Percentiles rank a stretch among this genome's conserved stretches.
Conservation (phyloP, 208 protist species). For the Acanthamoeba healyi region DNA sequence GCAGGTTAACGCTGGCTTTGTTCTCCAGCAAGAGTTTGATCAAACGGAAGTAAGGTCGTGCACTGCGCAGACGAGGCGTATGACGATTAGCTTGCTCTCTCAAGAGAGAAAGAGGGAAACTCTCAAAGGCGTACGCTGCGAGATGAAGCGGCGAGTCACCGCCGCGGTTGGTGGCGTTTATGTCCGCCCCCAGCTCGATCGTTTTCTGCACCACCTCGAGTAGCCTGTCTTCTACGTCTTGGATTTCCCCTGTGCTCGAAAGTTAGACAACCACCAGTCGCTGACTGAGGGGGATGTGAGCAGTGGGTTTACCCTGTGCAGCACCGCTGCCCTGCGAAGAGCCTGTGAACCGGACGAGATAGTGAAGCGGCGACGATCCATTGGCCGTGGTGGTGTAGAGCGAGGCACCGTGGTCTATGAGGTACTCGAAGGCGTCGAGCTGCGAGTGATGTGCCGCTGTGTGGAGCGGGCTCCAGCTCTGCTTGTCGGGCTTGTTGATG, state of each 20-base stretch:
- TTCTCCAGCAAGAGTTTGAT: conserved; percentile 51
- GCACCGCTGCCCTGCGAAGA: neutral
- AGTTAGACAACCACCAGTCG: no score
- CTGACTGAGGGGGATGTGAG: no score
- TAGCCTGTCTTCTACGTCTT: conserved; percentile 3
- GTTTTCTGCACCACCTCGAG: neutral
- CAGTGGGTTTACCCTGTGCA: neutral
- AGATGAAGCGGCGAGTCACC: conserved; percentile 32
- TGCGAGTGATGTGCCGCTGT: neutral
- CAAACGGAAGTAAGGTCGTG: conserved; percentile 9
- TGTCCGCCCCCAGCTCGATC: conserved; percentile 17
- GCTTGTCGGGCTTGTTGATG: conserved; percentile 52
- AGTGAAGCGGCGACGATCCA: conserved; percentile 2
- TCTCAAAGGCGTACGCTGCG: conserved; percentile 5
- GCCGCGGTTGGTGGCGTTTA: conserved; percentile 15
- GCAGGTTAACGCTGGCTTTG: conserved; percentile 5
- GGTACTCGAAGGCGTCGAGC: conserved; percentile 51
- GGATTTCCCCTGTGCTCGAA: neutral
- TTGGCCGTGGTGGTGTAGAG: conserved; percentile 25
- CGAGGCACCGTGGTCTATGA: conserved; percentile 27
- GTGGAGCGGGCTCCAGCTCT: conserved; percentile 38
- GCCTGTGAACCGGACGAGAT: neutral
- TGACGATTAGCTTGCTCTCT: neutral
- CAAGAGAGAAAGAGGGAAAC: neutral
- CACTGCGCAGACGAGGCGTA: neutral